Conservation (phyloP, 179 eudicot species). For the Carnegiea gigantea region DNA sequence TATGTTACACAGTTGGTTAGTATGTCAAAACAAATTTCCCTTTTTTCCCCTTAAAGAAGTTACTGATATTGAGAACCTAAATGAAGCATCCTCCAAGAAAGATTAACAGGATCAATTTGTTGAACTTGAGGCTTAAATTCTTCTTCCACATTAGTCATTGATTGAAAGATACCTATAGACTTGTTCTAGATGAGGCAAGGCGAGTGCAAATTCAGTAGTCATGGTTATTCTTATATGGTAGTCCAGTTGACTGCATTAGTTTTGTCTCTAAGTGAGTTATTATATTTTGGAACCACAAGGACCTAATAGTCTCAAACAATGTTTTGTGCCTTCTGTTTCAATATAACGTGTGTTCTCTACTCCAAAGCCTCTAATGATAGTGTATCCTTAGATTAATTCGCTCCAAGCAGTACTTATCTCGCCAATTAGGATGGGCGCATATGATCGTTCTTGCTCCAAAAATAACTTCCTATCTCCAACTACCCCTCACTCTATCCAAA, state of each 20-base stretch:
- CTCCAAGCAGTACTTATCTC: background rate
- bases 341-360: background rate
- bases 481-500: no score
- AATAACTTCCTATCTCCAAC: no score
- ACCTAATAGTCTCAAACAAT: background rate
- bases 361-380: no score
- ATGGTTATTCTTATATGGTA: background rate
- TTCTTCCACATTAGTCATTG: background rate
- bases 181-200: background rate
- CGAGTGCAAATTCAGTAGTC: background rate
- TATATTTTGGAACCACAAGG: background rate
- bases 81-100: conserved; percentile 1
- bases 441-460: no score
- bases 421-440: no score
- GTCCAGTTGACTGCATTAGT: background rate
- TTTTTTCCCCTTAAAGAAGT: background rate
- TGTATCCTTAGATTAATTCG: background rate
- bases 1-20: background rate
- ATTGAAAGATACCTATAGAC: background rate
- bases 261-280: background rate
- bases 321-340: background rate
- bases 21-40: background rate
- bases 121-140: background rate
- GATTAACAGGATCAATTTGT: background rate
- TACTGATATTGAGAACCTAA: background rate